Conservation (phyloP, 805 yeast species). For the Yarrowia divulgata region DNA sequence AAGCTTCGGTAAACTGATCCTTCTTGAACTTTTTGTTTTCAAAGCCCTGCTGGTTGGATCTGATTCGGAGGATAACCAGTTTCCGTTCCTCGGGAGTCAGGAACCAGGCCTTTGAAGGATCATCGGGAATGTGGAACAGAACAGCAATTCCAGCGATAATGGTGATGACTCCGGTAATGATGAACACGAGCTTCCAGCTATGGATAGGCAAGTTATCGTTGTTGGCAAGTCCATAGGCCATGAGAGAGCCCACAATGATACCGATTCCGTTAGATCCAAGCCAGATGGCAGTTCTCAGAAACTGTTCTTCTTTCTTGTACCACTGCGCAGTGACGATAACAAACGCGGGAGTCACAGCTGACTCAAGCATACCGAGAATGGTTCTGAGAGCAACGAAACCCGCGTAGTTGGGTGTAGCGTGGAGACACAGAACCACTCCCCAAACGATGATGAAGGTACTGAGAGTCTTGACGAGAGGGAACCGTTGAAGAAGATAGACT, state of each 20-base stretch:
- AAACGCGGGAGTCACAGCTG: constrained; percentile 11
- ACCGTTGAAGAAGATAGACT: constrained; percentile 4
- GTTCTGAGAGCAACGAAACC: constrained; percentile 13
- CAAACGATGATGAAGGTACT: constrained; percentile 5
- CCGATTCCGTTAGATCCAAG: constrained; percentile 13
- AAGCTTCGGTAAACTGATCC: constrained; percentile 3
- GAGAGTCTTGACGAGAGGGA: constrained; percentile 18
- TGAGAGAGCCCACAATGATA: constrained; percentile 7
- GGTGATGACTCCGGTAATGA: constrained; percentile 16
- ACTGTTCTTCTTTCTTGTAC: constrained; percentile 23
- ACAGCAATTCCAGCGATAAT: not conserved
- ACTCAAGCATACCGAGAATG: constrained; percentile 3
- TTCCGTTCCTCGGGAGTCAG: not conserved
- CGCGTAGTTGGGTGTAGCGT: constrained; percentile 3
- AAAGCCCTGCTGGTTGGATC: constrained; percentile 23
- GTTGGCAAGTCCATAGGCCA: constrained; percentile 5
- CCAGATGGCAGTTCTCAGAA: constrained; percentile 19
- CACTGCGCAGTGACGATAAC: constrained; percentile 9
- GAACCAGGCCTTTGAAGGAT: constrained; percentile 19
- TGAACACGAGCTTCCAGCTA: constrained; percentile 20
- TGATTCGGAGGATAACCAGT: constrained; percentile 2
- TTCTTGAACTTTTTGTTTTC: constrained; percentile 17
- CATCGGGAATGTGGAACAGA: constrained; percentile 6
- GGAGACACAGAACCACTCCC: constrained; percentile 8
- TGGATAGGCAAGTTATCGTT: not conserved